A percentile compares a stretch with the other conserved stretches of the same genome.
These are phyloP conservation scores for Boechera stricta DNA, from an alignment of 345 rosid genomes.

Conservation along the genomic window DNA sequence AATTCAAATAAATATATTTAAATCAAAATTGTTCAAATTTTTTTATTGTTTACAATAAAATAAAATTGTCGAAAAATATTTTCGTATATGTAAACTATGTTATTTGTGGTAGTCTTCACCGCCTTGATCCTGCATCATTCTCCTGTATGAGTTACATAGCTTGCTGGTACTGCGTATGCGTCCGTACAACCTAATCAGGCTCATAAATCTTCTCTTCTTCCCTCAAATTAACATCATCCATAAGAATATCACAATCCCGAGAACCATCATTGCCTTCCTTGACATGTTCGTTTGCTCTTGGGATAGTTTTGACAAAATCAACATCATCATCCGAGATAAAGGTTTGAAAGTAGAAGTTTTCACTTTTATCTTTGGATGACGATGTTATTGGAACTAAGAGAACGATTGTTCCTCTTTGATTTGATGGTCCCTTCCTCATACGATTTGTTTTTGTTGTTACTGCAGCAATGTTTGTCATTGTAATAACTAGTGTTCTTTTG, in stretches of 20 bases:
- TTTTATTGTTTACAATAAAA: no score
- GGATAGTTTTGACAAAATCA: neutral
- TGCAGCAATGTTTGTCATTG: neutral
- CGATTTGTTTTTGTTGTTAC: neutral
- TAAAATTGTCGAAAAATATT: no score
- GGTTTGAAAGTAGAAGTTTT: neutral
- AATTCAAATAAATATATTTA: no score
- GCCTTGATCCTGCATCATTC: no score
- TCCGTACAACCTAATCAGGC: neutral
- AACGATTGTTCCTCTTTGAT: neutral
- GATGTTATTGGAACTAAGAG: neutral
- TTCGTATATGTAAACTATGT: no score
- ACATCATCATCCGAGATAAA: neutral
- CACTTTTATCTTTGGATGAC: neutral
- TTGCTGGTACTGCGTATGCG: no score
- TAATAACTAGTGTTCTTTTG: neutral
- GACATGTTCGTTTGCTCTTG: neutral
- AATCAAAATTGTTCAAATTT: no score
- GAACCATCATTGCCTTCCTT: slow-evolving; percentile 17
- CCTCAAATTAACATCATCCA: slow-evolving; percentile 4
- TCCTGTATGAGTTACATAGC: no score
- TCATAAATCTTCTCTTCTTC: neutral
- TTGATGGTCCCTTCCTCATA: neutral
- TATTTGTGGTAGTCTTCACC: no score
- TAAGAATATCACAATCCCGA: neutral